Evolutionary conservation across 305 asterid genomes (phyloP), one percentile per base, ranked within the genome.

Genomic region (Solanum chacoense): DNA sequence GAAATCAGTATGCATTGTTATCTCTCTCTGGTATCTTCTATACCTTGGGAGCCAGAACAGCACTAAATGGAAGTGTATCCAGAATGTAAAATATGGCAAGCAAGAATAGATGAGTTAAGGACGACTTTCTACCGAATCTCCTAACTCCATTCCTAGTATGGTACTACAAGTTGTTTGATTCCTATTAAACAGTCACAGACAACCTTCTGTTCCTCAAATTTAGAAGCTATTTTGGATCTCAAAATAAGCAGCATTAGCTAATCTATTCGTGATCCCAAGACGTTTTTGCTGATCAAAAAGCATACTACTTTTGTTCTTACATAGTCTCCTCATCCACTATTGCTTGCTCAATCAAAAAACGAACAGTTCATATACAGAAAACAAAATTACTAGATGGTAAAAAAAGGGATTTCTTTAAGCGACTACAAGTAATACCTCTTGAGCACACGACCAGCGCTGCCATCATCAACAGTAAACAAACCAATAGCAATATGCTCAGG

Each of bases 401-500:
- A 29, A 45, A 18, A 11, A 2, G 3, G 22, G 2, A 5, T 31
- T 50, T 45, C 22, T 31, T 55, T 20, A 50, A 38, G 29, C 3
- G 3, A 83, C 45, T 6, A 55, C 63, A 12, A 31, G 31, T 11
- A 63, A 35, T 94, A 97, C 99, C 98, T 95, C 92, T 92, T 94
- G 90, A 97, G 94, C 83, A 96, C 95, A 42, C 96, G 98, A 89
- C 85, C 91, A 35, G 95, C 98, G 89, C 92, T 93, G 75, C 98
- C 99, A 93, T 97, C 99, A 91, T 96, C 98, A 85, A 94, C 98
- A 1, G 97, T 95, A 87, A 97, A 93, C 94, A 97, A 93, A 22
- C 99, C 99, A 72, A 96, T 92, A 11, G 98, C 98, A 45, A 97
- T 94, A 91, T 97, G 99, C 91, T 97, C 99, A 0, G 99, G 99